These are phyloP conservation scores for Phellopilus nigrolimitatus DNA, from an alignment of 1,284 basidiomycete genomes.

Conservation along the genomic window DNA sequence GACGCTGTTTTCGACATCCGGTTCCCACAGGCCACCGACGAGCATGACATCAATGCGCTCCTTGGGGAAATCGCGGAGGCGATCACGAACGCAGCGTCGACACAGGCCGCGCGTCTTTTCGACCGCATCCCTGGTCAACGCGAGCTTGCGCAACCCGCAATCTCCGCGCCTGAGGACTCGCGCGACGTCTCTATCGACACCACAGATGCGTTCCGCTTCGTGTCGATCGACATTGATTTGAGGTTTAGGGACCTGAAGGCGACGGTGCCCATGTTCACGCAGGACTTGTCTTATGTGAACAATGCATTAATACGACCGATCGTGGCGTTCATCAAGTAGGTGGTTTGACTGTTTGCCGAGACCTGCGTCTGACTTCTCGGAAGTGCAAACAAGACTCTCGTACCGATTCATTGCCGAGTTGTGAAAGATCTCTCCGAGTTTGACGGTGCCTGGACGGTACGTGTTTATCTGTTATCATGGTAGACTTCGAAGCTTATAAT, in stretches of 20 bases:
- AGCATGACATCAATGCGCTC: conserved; percentile 82
- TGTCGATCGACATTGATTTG: conserved; percentile 89
- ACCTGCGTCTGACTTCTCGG: conserved; percentile 20
- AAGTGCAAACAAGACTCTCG: conserved; percentile 85
- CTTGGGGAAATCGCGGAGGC: conserved; percentile 90
- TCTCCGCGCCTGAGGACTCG: conserved; percentile 56
- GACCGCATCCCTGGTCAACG: conserved; percentile 87
- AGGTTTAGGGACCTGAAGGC: conserved; percentile 96
- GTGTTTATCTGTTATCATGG: conserved; percentile 28
- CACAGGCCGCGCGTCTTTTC: conserved; percentile 45
- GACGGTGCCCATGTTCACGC: conserved; percentile 86
- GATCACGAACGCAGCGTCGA: conserved; percentile 44
- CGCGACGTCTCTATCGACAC: conserved; percentile 29
- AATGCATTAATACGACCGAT: conserved; percentile 96
- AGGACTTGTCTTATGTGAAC: conserved; percentile 86
- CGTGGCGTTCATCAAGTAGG: conserved; percentile 97
- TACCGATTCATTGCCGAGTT: conserved; percentile 87
- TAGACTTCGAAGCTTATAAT: conserved; percentile 23
- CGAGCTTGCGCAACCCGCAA: conserved; percentile 80
- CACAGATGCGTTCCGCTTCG: conserved; percentile 46
- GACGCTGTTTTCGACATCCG: conserved; percentile 98
- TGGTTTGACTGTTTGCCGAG: conserved; percentile 19
- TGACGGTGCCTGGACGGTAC: conserved; percentile 85
- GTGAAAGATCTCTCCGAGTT: conserved; percentile 78
- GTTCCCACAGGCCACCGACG: conserved; percentile 81